Evolutionary conservation across 495 filamentous ascomycete species (phyloP).

Genomic region (Bathelium albidoporum): DNA sequence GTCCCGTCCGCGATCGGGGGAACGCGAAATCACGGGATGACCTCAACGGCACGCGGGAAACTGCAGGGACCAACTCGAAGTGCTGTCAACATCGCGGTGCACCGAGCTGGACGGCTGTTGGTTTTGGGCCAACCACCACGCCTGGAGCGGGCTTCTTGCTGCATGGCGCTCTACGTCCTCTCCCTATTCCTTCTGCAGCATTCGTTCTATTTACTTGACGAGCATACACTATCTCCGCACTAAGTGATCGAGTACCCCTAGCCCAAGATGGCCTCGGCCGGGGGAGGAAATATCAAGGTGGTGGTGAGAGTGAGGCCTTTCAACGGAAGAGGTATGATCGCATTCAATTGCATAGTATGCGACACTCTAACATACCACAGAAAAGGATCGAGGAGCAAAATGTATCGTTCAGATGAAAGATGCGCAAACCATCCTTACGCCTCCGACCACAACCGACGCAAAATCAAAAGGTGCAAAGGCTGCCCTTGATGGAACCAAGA

Average conservation of each 20-base stretch:
- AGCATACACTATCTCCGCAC: background rate
- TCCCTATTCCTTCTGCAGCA: background rate
- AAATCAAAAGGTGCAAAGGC: constrained; percentile 49
- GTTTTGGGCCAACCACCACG: background rate
- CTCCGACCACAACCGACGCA: constrained; percentile 50
- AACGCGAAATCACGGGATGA: constrained; percentile 6
- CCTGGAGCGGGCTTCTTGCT: background rate
- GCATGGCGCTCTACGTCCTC: background rate
- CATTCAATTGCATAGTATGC: constrained; percentile 14
- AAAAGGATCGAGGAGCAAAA: constrained; percentile 85
- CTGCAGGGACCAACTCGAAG: constrained; percentile 1
- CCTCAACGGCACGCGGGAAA: constrained; percentile 3
- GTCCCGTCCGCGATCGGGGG: background rate
- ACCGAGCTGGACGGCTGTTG: background rate
- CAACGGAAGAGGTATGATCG: constrained; percentile 71
- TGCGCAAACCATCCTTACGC: constrained; percentile 75
- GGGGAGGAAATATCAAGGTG: constrained; percentile 98
- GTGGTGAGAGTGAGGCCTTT: constrained; percentile 92
- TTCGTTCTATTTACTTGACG: background rate
- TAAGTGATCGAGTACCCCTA: background rate
- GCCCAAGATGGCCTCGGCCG: constrained; percentile 57
- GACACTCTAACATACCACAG: constrained; percentile 37
- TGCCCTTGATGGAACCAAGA: constrained; percentile 66
- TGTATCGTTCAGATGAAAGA: constrained; percentile 97
- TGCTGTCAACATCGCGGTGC: background rate